phyloP scores from a whole-genome alignment of 2,329 filamentous ascomycete genomes.

The Tolypocladium amazonense region DNA sequence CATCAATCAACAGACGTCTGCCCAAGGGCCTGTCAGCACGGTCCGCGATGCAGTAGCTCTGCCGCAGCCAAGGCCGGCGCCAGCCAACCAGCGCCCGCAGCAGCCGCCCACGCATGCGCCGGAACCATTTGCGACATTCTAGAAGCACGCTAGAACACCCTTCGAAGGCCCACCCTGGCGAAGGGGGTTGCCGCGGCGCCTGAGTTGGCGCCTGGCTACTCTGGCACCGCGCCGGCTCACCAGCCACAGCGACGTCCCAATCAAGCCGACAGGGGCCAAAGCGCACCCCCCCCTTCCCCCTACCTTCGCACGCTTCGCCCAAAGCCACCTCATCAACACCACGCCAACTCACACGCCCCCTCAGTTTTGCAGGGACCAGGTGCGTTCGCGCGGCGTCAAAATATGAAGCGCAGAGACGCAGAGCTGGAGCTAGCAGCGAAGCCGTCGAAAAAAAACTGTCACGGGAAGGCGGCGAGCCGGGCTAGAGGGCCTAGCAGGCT shows the following conservation, averaged over 20 bases:
- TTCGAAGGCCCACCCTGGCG: not conserved
- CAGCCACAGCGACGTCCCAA: not conserved
- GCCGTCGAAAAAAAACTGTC: not conserved
- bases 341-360: not conserved
- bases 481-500: not conserved
- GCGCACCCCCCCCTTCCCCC: not conserved
- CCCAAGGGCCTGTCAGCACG: not conserved
- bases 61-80: not conserved
- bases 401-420: not conserved
- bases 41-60: not conserved
- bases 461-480: not conserved
- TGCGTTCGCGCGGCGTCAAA: not conserved
- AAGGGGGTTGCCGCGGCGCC: not conserved
- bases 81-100: not conserved
- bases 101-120: not conserved
- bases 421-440: not conserved
- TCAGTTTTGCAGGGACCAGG: not conserved
- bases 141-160: conserved; percentile 7
- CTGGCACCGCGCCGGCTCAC: not conserved
- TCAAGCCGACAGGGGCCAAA: not conserved
- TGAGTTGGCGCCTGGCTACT: not conserved
- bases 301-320: not conserved
- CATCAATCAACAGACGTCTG: not conserved
- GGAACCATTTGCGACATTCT: not conserved
- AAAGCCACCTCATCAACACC: not conserved